Evolutionary conservation across 352 stramenopile species (phyloP).

Genomic region (Halophytophthora batemanensis): DNA sequence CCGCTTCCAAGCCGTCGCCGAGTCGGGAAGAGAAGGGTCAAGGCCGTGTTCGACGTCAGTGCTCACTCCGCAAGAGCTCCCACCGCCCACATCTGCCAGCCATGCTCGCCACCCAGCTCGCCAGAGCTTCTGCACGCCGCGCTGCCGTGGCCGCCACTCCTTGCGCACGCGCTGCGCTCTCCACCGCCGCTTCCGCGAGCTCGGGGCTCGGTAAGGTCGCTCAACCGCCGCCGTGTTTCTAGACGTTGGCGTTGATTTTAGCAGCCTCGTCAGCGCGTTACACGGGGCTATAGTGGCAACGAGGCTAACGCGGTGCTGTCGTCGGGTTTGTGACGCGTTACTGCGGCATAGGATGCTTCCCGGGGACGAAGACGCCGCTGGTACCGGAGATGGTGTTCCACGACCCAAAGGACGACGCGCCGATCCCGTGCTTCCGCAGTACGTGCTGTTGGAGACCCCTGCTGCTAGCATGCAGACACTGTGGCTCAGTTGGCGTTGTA

Average conservation of each 20-base stretch:
- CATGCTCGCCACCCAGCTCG: slow-evolving; percentile 14
- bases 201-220: slow-evolving; percentile 1
- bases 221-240: background rate
- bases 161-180: slow-evolving; percentile 6
- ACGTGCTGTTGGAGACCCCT: slow-evolving; percentile 28
- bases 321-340: background rate
- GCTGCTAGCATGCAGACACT: background rate
- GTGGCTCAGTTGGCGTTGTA: slow-evolving; percentile 5
- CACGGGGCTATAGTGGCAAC: background rate
- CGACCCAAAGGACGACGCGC: slow-evolving; percentile 74
- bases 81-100: slow-evolving; percentile 4
- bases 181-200: slow-evolving; percentile 5
- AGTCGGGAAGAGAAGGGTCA: slow-evolving; percentile 11
- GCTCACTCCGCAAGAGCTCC: background rate
- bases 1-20: background rate
- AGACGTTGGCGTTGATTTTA: background rate
- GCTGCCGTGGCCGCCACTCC: background rate
- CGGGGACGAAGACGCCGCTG: slow-evolving; percentile 85
- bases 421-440: slow-evolving; percentile 90
- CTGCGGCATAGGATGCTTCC: slow-evolving; percentile 72
- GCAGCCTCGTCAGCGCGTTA: background rate
- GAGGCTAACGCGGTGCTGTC: background rate
- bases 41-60: slow-evolving; percentile 10
- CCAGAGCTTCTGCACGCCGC: slow-evolving; percentile 1
- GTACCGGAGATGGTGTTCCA: slow-evolving; percentile 87